A percentile compares a stretch with the other conserved stretches of the same genome.
Evolutionary conservation across 2,329 filamentous ascomycete genomes (phyloP).

Genomic region (Neodidymelliopsis sp.): DNA sequence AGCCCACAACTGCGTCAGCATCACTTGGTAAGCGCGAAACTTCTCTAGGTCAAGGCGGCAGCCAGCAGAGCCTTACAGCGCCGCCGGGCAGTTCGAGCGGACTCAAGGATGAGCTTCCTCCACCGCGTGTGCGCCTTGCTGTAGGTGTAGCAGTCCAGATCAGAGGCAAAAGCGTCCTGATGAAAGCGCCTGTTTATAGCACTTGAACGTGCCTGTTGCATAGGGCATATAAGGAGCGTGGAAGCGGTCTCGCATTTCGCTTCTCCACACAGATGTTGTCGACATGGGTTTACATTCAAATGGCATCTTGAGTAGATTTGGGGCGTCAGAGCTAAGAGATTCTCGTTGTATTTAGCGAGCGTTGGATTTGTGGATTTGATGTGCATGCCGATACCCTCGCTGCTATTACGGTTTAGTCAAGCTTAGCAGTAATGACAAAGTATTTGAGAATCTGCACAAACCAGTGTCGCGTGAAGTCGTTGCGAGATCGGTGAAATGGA

Average conservation of each 20-base stretch:
- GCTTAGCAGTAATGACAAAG: slow-evolving; percentile 5
- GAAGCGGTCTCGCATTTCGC: not conserved
- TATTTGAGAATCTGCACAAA: not conserved
- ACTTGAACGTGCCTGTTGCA: slow-evolving; percentile 31
- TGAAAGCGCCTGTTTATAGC: slow-evolving; percentile 58
- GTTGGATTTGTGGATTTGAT: slow-evolving; percentile 24
- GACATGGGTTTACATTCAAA: slow-evolving; percentile 8
- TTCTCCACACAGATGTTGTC: slow-evolving; percentile 10
- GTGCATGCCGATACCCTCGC: slow-evolving; percentile 47
- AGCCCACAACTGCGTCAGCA: slow-evolving; percentile 39
- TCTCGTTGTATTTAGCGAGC: slow-evolving; percentile 20
- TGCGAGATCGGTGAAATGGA: too few species aligned
- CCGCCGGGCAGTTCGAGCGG: slow-evolving; percentile 52
- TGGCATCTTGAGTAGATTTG: slow-evolving; percentile 20
- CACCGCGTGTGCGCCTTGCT: slow-evolving; percentile 57
- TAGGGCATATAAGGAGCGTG: not conserved
- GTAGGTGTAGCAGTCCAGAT: slow-evolving; percentile 58
- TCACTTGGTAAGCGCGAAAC: slow-evolving; percentile 51
- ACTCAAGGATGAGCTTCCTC: slow-evolving; percentile 49
- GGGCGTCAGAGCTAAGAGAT: slow-evolving; percentile 6
- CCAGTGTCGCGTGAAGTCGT: not conserved
- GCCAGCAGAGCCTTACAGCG: slow-evolving; percentile 45
- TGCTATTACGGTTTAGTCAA: slow-evolving; percentile 34
- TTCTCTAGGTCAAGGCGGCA: slow-evolving; percentile 47
- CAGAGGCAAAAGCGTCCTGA: slow-evolving; percentile 57